These are phyloP conservation scores for Silene noctiflora DNA, from an alignment of 179 eudicot genomes.

Conservation along the genomic window DNA sequence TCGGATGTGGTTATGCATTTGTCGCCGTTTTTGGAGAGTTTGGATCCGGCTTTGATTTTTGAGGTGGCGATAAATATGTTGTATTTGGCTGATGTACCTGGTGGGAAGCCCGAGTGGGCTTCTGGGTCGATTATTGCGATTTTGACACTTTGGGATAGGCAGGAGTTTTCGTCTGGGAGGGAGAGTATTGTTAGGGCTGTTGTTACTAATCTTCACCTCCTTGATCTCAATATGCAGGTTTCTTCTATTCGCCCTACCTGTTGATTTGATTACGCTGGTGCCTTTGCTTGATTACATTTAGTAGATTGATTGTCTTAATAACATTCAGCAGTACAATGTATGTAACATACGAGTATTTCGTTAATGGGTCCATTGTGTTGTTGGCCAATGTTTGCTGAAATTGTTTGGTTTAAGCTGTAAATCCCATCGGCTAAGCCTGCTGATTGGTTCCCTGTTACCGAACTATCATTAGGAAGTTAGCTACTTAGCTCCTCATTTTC, in stretches of 20 bases:
- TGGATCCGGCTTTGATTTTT: constrained; percentile 82
- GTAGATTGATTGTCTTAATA: background rate
- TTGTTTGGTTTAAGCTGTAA: background rate
- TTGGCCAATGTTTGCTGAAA: background rate
- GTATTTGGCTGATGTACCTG: constrained; percentile 95
- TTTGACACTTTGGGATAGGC: constrained; percentile 95
- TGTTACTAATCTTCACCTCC: constrained; percentile 86
- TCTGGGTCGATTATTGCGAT: constrained; percentile 81
- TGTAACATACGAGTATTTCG: background rate
- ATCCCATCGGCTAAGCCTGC: background rate
- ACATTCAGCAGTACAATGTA: background rate
- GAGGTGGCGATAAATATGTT: constrained; percentile 95
- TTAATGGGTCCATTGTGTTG: background rate
- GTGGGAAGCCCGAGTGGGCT: constrained; percentile 99
- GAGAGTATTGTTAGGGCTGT: constrained; percentile 96
- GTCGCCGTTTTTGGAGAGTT: constrained; percentile 65
- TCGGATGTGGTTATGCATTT: constrained; percentile 90
- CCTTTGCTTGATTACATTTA: background rate
- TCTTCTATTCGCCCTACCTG: background rate
- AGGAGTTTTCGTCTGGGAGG: constrained; percentile 87
- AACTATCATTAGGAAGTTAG: background rate
- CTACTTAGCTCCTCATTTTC: constrained; percentile 5
- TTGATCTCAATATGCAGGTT: constrained; percentile 98
- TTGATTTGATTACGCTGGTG: constrained; percentile 9
- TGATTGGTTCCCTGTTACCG: background rate